Percentiles rank a stretch among this genome's conserved stretches.
Conservation (phyloP, 1,139 yeast genomes). For the Lodderomyces oxycetoniae region DNA sequence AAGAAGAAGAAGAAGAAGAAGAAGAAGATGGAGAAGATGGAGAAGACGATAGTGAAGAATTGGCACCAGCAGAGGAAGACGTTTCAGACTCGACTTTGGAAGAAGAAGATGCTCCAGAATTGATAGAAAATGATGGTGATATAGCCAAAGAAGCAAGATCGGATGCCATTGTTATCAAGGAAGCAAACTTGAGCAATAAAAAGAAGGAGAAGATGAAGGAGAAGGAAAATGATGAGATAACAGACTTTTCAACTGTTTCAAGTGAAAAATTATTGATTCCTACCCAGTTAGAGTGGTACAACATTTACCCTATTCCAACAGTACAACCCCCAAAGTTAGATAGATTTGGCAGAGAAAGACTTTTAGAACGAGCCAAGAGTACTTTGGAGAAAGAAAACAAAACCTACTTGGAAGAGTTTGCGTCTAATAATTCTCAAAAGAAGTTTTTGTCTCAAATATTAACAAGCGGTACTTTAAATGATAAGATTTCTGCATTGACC, state of each 20-base stretch:
- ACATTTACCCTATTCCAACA: constrained; percentile 31
- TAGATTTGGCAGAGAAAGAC: constrained; percentile 49
- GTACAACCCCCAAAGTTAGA: constrained; percentile 36
- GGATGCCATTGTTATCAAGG: constrained; percentile 17
- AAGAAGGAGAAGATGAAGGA: constrained; percentile 1
- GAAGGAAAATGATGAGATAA: constrained; percentile 26
- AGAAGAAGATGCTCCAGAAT: constrained; percentile 11
- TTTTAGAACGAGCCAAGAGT: constrained; percentile 62
- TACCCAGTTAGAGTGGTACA: constrained; percentile 74
- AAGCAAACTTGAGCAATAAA: constrained; percentile 16
- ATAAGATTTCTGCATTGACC: constrained; percentile 92
- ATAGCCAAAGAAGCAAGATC: not conserved
- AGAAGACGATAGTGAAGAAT: constrained; percentile 14
- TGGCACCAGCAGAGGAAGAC: constrained; percentile 11
- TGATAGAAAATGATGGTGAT: constrained; percentile 7
- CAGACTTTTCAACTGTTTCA: constrained; percentile 50
- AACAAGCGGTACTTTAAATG: constrained; percentile 89
- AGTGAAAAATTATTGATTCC: constrained; percentile 57
- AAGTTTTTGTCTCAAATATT: constrained; percentile 86
- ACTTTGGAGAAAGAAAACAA: constrained; percentile 69
- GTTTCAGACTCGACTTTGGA: constrained; percentile 10
- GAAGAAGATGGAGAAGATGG: constrained; percentile 14
- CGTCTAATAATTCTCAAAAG: constrained; percentile 77
- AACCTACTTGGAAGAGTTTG: constrained; percentile 68
- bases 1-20: constrained; percentile 17